A percentile compares a stretch with the other conserved stretches of the same genome.
These are phyloP conservation scores for Volvariella surrecta DNA, from an alignment of 1,284 basidiomycete genomes.

Conservation along the genomic window DNA sequence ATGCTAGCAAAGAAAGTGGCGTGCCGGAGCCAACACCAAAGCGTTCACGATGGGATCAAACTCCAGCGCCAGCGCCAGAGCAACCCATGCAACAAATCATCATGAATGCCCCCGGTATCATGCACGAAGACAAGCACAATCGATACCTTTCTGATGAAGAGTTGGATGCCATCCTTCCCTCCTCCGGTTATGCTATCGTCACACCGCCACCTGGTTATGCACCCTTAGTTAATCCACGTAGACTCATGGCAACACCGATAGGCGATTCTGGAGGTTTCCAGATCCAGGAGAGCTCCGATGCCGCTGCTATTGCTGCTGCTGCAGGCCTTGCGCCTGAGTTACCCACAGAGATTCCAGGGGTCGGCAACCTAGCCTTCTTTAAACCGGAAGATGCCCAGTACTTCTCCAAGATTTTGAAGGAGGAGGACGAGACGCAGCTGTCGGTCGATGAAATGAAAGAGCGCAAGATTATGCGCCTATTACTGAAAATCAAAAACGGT, in stretches of 20 bases:
- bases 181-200: slow-evolving; percentile 85
- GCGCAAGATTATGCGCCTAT: slow-evolving; percentile 98
- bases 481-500: slow-evolving; percentile 99
- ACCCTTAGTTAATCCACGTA: slow-evolving; percentile 72
- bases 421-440: slow-evolving; percentile 92
- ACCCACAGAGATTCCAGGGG: slow-evolving; percentile 98
- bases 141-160: slow-evolving; percentile 94
- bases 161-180: slow-evolving; percentile 85
- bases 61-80: slow-evolving; percentile 44
- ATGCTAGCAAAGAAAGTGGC: slow-evolving; percentile 30
- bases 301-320: slow-evolving; percentile 78
- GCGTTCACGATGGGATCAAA: slow-evolving; percentile 96
- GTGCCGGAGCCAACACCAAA: slow-evolving; percentile 51
- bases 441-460: slow-evolving; percentile 99
- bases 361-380: slow-evolving; percentile 96
- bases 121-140: slow-evolving; percentile 91
- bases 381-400: slow-evolving; percentile 98
- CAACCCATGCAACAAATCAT: slow-evolving; percentile 67
- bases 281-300: slow-evolving; percentile 91
- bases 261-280: slow-evolving; percentile 84
- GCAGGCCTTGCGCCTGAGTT: slow-evolving; percentile 90
- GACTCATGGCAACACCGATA: slow-evolving; percentile 68
- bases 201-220: slow-evolving; percentile 93
- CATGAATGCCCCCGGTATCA: slow-evolving; percentile 78
- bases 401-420: slow-evolving; percentile 93